phyloP scores from a whole-genome alignment of 805 yeast species.

The Candida ponderosae region DNA sequence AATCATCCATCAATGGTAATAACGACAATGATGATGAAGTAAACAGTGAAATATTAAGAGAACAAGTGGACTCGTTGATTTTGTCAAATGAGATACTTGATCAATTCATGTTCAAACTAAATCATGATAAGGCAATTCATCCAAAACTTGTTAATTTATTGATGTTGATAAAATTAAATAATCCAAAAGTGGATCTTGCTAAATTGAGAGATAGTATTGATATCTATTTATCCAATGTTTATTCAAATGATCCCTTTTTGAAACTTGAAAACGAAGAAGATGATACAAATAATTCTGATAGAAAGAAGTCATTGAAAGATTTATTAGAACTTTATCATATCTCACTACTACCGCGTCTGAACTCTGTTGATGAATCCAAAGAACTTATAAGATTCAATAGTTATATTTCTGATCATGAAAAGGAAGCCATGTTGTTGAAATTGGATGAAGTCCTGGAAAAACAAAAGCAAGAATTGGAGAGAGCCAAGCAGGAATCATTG shows the following conservation, averaged over 20 bases:
- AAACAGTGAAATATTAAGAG: slow-evolving; percentile 1
- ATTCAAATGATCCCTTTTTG: no score
- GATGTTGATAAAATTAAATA: slow-evolving; percentile 16
- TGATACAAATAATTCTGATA: neutral
- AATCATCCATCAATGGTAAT: slow-evolving; percentile 1
- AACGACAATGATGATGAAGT: neutral
- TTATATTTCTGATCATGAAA: slow-evolving; percentile 5
- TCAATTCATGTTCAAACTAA: slow-evolving; percentile 3
- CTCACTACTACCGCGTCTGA: slow-evolving; percentile 12
- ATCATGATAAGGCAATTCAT: slow-evolving; percentile 4
- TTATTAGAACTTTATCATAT: slow-evolving; percentile 16
- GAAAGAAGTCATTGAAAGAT: slow-evolving; percentile 8
- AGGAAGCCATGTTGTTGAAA: slow-evolving; percentile 3
- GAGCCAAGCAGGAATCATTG: slow-evolving; percentile 5
- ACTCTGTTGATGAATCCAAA: slow-evolving; percentile 14
- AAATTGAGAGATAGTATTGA: slow-evolving; percentile 14
- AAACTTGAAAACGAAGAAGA: slow-evolving; percentile 1
- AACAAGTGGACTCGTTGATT: slow-evolving; percentile 2
- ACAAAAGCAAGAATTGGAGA: slow-evolving; percentile 6
- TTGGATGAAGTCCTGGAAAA: slow-evolving; percentile 6
- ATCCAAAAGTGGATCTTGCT: slow-evolving; percentile 7
- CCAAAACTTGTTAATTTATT: slow-evolving; percentile 16
- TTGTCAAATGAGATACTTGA: slow-evolving; percentile 10
- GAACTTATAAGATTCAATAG: slow-evolving; percentile 12
- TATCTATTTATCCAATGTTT: slow-evolving; percentile 6